Base-by-base conservation (phyloP, 2,329 filamentous ascomycete genomes). In the Monascus ruber region DNA sequence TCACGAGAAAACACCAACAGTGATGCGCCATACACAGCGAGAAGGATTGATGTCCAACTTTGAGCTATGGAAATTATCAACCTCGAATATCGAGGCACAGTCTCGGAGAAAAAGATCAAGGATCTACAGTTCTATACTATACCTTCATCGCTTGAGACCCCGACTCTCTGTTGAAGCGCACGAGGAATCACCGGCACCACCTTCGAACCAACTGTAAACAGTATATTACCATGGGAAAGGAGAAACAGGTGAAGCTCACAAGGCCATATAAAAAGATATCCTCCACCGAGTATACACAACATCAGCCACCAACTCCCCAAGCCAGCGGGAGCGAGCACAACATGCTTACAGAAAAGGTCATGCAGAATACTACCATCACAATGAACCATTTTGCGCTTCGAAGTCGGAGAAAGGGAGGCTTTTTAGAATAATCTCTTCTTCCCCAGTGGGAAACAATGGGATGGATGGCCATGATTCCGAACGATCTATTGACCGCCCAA, bases 141-240 rank as follows among this genome's bases (percentile, higher is more conserved):
- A 11, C 9, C 26, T 24, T 35, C 25, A n/a, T 32, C 11, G 33
- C 10, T 25, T 27, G 34, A 33, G 37, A 27, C 39, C 31, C 8
- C 39, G 35, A 26, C 36, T 43, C 36, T 4, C 26, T 40, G 8
- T 29, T 34, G 33, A 24, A 34, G 33, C 6, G 33, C 11, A n/a
- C 11, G 33, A 24, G 11, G 33, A 24, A 17, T 11, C 6, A 24
- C 33, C 6, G 33, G 11, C 6, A 25, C 33, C 6, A 24, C 11
- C 24, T 25, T 34, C 2, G 24, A 25, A 17, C 17, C 17, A 17
- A 17, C 17, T 17, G 17, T 17, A 17, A 17, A 17, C 17, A 17
- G 17, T 17, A 17, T 17, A 17, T 17, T 3, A 17, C 17, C 17
- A 17, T 17, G 17, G 17, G 17, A 17, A 17, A 17, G 17, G 17